Conservation (phyloP, 129 eudicot species). For the Artemisia argyi region DNA sequence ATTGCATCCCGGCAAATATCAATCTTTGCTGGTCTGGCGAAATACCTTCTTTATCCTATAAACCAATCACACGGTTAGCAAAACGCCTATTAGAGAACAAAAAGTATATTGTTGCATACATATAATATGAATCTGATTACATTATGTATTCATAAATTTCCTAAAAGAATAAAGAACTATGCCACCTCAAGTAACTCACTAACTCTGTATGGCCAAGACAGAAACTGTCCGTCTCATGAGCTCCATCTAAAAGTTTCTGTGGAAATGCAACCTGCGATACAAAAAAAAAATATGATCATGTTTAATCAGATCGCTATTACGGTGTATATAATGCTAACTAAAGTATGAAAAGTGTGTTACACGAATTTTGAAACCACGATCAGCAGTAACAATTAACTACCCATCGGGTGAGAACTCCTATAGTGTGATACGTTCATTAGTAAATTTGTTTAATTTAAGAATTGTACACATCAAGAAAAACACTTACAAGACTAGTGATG, state of each 20-base stretch:
- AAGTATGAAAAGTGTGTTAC: slow-evolving; percentile 37
- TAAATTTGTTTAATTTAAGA: background rate
- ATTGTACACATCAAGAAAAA: too few relatives aligned
- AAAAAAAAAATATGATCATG: background rate
- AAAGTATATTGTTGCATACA: too few relatives aligned
- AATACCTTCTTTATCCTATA: too few relatives aligned
- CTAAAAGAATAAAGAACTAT: background rate
- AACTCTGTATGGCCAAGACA: slow-evolving; percentile 98
- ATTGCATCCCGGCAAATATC: too few relatives aligned
- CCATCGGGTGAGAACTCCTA: slow-evolving; percentile 96
- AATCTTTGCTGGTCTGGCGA: too few relatives aligned
- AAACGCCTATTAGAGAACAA: too few relatives aligned
- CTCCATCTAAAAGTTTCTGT: too few relatives aligned
- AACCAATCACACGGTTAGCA: too few relatives aligned
- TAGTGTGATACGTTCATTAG: slow-evolving; percentile 23
- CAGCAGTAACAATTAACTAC: slow-evolving; percentile 75
- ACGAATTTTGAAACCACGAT: slow-evolving; percentile 97
- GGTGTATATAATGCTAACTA: background rate
- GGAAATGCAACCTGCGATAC: slow-evolving; percentile 76
- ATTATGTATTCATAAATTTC: too few relatives aligned
- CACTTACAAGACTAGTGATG: too few relatives aligned
- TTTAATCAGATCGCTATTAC: background rate
- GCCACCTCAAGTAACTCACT: slow-evolving; percentile 38
- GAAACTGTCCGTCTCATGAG: slow-evolving; percentile 91
- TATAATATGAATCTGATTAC: too few relatives aligned